Evolutionary conservation across 306 rosid genomes (phyloP), one percentile per base, ranked within the genome.

Genomic region (Arachis hypogaea): DNA sequence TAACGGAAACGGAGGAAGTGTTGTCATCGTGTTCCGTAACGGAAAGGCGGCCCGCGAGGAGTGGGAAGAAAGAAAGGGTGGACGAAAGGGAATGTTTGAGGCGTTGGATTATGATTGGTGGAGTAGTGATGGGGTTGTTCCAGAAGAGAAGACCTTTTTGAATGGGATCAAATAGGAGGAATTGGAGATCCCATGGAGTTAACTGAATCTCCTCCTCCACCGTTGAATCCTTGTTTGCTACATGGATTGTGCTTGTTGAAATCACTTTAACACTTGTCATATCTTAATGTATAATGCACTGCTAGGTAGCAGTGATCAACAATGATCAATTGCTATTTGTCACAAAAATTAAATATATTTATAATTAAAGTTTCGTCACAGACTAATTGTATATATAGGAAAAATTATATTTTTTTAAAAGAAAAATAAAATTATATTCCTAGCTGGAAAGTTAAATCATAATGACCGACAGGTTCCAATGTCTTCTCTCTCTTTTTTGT

Each of bases 71-170:
- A 10, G 36, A 38, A 0, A 83, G 58, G 6, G 84, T 51, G 10
- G 29, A 9, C 1, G 84, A 71, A 3, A 83, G 78, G n/a, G 86
- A 59, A 9, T 36, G 1, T 18, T 75, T 79, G 5, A 82, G 77
- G 68, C 11, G 82, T 3, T 68, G 60, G 50, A 78, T 82, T 5
- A 51, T 0, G 1, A 12, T n/a, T 10, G 78, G 4, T 68, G 44
- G 3, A 2, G 51, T 3, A 1, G 56, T 4, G 4, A 4, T 52
- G 7, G 58, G 58, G 58, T 14, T 50, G 18, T 11, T n/a, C 7
- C 14, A 29, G 58, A 52, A 81, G 40, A 78, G 69, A 44, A 83
- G 73, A 0, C 87, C 87, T 22, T 72, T 76, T 18, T 83, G 84
- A 45, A 60, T 68, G 33, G 18, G 42, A 11, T 68, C 76, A 22